Conservation (phyloP, 2,329 filamentous ascomycete genomes). For the Aspergillus glaucus region DNA sequence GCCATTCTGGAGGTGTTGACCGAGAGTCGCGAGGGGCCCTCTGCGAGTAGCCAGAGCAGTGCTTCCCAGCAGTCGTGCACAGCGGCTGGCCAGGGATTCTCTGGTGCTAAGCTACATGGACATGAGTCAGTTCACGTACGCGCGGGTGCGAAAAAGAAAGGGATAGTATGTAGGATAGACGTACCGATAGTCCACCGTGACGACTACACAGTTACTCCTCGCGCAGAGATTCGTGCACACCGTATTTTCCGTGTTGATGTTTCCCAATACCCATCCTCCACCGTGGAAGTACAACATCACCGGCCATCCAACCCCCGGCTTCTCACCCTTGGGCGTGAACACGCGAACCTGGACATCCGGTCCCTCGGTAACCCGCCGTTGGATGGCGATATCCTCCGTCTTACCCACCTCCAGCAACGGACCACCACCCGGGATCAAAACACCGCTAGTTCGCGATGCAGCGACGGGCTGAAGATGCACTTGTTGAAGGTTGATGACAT, state of each 20-base stretch:
- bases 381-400: constrained; percentile 40
- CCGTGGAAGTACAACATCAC: constrained; percentile 54
- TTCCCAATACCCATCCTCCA: constrained; percentile 54
- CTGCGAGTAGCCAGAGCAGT: constrained; percentile 43
- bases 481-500: constrained; percentile 47
- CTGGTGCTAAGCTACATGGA: constrained; percentile 47
- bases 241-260: constrained; percentile 53
- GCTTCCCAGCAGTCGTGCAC: constrained; percentile 54
- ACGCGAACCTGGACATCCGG: constrained; percentile 44
- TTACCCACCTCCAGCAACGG: constrained; percentile 45
- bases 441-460: constrained; percentile 46
- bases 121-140: background rate
- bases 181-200: constrained; percentile 52
- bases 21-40: constrained; percentile 29
- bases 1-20: constrained; percentile 43
- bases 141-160: background rate
- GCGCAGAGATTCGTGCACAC: constrained; percentile 51
- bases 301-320: constrained; percentile 47
- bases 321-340: constrained; percentile 45
- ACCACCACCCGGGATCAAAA: constrained; percentile 49
- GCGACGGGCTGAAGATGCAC: constrained; percentile 51
- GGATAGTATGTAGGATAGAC: constrained; percentile 1
- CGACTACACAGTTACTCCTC: constrained; percentile 46
- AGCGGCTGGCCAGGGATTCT: constrained; percentile 51
- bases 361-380: constrained; percentile 42